Percentiles rank a stretch among this genome's conserved stretches.
phyloP scores from a whole-genome alignment of 257 asterid species.

The Solanum appendiculatum region DNA sequence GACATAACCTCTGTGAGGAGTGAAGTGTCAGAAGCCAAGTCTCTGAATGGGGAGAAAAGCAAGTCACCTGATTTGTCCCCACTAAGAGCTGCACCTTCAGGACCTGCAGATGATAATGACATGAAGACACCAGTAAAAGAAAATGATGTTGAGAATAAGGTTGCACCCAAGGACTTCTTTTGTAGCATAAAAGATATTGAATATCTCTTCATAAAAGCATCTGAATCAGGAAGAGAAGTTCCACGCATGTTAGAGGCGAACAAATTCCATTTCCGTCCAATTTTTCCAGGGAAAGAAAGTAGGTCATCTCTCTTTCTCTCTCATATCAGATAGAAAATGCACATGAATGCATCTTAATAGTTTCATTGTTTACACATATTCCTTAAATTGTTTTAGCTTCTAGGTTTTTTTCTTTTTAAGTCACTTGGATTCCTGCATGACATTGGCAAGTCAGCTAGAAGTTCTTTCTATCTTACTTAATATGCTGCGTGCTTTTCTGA shows the following conservation, averaged over 20 bases:
- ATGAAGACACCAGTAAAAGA: slow-evolving; percentile 45
- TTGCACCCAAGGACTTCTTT: slow-evolving; percentile 66
- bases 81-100: slow-evolving; percentile 41
- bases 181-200: slow-evolving; percentile 80
- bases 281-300: slow-evolving; percentile 62
- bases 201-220: slow-evolving; percentile 65
- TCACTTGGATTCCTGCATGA: neutral
- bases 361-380: neutral
- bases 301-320: slow-evolving; percentile 6
- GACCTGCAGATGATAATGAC: slow-evolving; percentile 32
- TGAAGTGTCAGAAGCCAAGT: slow-evolving; percentile 27
- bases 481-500: neutral
- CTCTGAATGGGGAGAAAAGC: slow-evolving; percentile 31
- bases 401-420: neutral
- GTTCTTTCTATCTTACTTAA: neutral
- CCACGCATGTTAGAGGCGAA: slow-evolving; percentile 98
- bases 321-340: neutral
- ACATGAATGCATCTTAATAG: neutral
- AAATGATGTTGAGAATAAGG: slow-evolving; percentile 42
- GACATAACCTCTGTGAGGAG: slow-evolving; percentile 11
- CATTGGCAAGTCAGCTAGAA: neutral
- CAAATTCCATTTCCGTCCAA: slow-evolving; percentile 86
- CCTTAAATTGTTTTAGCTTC: neutral
- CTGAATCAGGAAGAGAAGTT: slow-evolving; percentile 95
- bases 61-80: slow-evolving; percentile 77